phyloP scores from a whole-genome alignment of 176 grass and related monocot genomes.

The Areca catechu region DNA sequence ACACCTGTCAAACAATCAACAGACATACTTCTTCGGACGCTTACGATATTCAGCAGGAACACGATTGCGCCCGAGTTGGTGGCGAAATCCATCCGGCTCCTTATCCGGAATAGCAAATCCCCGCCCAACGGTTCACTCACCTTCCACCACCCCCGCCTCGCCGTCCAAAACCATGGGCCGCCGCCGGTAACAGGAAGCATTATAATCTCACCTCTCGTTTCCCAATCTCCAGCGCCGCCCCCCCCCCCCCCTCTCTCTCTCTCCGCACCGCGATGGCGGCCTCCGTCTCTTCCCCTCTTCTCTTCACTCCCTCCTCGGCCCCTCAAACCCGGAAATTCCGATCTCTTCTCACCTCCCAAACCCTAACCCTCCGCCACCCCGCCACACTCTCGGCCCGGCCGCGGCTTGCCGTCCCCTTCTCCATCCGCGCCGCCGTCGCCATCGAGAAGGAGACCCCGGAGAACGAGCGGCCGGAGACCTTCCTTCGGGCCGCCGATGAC shows the following conservation, averaged over 20 bases:
- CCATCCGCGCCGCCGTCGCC: slow-evolving; percentile 48
- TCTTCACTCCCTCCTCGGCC: slow-evolving; percentile 40
- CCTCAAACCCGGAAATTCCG: not conserved
- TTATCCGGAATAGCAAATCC: slow-evolving; percentile 25
- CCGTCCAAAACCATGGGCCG: slow-evolving; percentile 31
- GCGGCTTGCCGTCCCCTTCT: slow-evolving; percentile 1
- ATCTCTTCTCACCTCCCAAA: slow-evolving; percentile 5
- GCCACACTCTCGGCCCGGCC: no score
- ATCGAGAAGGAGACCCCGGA: slow-evolving; percentile 99
- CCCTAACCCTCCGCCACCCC: slow-evolving; percentile 1
- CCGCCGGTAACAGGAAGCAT: slow-evolving; percentile 25
- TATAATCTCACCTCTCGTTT: slow-evolving; percentile 1
- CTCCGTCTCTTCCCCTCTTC: not conserved
- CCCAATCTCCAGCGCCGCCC: no score
- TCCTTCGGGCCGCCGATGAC: slow-evolving; percentile 46
- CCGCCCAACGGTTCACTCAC: slow-evolving; percentile 5
- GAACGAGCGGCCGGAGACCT: slow-evolving; percentile 80
- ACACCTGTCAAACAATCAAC: no score
- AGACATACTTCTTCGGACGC: no score
- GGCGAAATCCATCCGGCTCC: slow-evolving; percentile 1
- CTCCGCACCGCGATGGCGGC: slow-evolving; percentile 2
- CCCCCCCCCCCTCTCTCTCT: slow-evolving; percentile 3
- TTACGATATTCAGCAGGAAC: no score
- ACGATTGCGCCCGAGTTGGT: not conserved
- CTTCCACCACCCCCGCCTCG: not conserved